Evolutionary conservation across 345 rosid species (phyloP), one percentile per base, ranked within the genome.

Genomic region (Nephelium lappaceum): DNA sequence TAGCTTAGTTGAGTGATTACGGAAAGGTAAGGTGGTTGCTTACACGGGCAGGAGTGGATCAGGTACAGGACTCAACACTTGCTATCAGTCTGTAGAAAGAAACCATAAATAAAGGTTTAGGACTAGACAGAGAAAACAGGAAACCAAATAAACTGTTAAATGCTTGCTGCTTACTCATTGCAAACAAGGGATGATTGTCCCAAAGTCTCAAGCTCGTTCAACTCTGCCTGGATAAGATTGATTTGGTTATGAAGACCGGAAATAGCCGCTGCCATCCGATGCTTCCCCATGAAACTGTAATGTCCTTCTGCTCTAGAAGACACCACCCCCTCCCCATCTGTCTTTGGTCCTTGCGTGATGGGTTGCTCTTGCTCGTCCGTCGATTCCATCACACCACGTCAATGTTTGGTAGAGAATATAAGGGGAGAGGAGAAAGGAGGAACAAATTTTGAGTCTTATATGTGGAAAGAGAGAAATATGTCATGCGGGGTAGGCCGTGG

Each of bases 31-130:
- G 36, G 36, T 31, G 15, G 14, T 47, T 47, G 21, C 86, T 73
- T 83, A 85, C 91, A 47, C 47, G 24, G 89, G 87, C 72, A 86
- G 84, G 11, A 83, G 81, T 1, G 91, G 91, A 75, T 82, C 89
- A 0, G 89, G 87, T 45, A 43, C 64, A 5, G 88, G 88, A 83
- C 45, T 78, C 87, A 39, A 86, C 85, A n/a, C 82, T 83, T 69
- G 77, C 39, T 3, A 83, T 11, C 25, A 88, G 61, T 42, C 88
- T 85, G 85, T 80, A 65, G 16, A 36, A 2, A 55, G 8, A 16
- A 55, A 19, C 51, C 14, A 11, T 47, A 10, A 47, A 11, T 47
- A 10, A 47, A 31, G 36, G 19, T 0, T 55, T 55, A 55, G 19
- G 7, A 8, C 18, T 15, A 55, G n/a, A 18, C 61, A 55, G 8